Evolutionary conservation across 371 early-diverging fungal genomes (phyloP), one percentile per base, ranked within the genome.

Genomic region (Mucor plumbeus): DNA sequence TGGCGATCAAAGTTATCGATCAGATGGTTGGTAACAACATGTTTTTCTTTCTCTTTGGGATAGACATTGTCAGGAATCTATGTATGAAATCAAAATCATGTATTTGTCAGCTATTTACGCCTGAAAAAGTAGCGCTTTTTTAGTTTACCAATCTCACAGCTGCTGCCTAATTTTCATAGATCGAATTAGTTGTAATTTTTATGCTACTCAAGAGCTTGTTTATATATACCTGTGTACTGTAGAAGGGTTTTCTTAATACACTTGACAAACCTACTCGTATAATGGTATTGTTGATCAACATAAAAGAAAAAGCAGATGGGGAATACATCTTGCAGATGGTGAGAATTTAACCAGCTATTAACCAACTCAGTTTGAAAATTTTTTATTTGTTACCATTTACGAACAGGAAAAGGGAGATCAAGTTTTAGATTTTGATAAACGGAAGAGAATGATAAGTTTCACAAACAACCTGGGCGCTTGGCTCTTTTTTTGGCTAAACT

Each of bases 1-100:
- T 89, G 83, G 21, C 98, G 87, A n/a, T 87, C 83, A 81, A 93
- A 95, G 33, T 81, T 81, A 72, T 97, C 97, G 1, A 80, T 74
- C 47, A 91, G 61, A 26, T 58, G 38, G 2, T 40, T 15, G 26
- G 43, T 14, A 8, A 64, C 44, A 15, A 19, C 13, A 9, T 17
- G 58, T 0, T 35, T 55, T n/a, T 55, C 35, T 3, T 15, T 34
- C 5, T 33, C 35, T 14, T 34, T 35, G 0, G 33, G 55, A 15
- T 9, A 35, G 5, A 15, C 35, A 55, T 5, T 31, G 33, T 55
- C 17, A 7, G 55, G 35, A 31, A 55, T 8, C 31, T 55, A 55
- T 8, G 35, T 8, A 3, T 26, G 26, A 3, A 26, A 26, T 26
- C 26, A 26, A 26, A 26, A 59, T 26, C 48, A 11, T 50, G 11